Conservation (phyloP, 129 eudicot genomes). For the Chrysanthemum makinoi region DNA sequence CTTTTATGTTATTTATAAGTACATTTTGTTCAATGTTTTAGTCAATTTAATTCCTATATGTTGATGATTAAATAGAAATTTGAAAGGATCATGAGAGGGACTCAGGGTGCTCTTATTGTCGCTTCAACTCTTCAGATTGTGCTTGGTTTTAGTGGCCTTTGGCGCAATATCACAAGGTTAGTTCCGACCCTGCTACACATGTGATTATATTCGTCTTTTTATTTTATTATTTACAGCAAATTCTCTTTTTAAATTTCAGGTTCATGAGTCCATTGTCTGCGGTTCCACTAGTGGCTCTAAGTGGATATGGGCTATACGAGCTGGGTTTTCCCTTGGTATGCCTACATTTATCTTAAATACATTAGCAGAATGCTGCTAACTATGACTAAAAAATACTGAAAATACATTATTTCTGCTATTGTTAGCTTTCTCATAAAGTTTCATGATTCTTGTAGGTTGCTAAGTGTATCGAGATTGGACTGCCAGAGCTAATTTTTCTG, state of each 20-base stretch:
- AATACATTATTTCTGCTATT: not conserved
- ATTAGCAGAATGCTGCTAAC: not conserved
- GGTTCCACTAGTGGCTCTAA: constrained; percentile 83
- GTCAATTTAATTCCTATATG: constrained; percentile 14
- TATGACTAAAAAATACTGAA: not conserved
- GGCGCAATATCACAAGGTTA: constrained; percentile 85
- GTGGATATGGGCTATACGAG: constrained; percentile 86
- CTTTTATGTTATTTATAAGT: not conserved
- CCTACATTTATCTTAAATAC: not conserved
- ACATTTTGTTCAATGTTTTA: constrained; percentile 4
- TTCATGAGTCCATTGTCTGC: constrained; percentile 89
- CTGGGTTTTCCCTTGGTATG: constrained; percentile 91
- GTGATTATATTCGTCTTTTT: not conserved
- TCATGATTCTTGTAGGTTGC: constrained; percentile 50
- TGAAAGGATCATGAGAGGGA: constrained; percentile 79
- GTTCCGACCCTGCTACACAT: not conserved
- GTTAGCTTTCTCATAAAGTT: not conserved
- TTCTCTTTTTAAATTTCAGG: constrained; percentile 37
- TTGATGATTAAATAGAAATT: constrained; percentile 56
- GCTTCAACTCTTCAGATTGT: constrained; percentile 92
- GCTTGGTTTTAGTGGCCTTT: constrained; percentile 91
- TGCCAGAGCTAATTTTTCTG: constrained; percentile 74
- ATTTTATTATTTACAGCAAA: not conserved
- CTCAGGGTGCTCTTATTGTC: constrained; percentile 88
- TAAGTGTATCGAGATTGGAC: constrained; percentile 92